These are phyloP conservation scores for Talaromyces sp. DNA, from an alignment of 2,329 filamentous ascomycete species.

Conservation along the genomic window DNA sequence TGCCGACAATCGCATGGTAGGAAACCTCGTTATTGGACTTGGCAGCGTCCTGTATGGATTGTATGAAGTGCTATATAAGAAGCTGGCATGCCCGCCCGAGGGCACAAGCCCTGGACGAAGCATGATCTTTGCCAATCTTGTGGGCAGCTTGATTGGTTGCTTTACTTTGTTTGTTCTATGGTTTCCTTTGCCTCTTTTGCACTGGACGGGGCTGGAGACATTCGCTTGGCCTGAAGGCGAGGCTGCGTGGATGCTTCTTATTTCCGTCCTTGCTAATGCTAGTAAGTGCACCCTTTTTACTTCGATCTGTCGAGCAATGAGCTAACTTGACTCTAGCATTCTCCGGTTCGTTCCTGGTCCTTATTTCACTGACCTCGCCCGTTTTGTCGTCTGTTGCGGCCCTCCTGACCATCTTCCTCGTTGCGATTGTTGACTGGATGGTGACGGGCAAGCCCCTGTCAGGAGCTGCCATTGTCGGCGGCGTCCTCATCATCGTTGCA, in stretches of 20 bases:
- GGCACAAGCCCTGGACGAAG: constrained; percentile 79
- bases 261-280: constrained; percentile 82
- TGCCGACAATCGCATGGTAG: constrained; percentile 65
- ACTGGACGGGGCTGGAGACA: constrained; percentile 69
- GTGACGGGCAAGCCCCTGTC: constrained; percentile 73
- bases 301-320: background rate
- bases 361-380: constrained; percentile 88
- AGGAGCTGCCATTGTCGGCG: constrained; percentile 72
- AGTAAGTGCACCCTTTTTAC: constrained; percentile 42
- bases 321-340: constrained; percentile 50
- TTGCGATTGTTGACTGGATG: constrained; percentile 85
- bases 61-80: constrained; percentile 97
- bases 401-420: constrained; percentile 92
- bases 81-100: constrained; percentile 85
- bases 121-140: constrained; percentile 91
- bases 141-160: constrained; percentile 77
- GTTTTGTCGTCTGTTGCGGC: constrained; percentile 90
- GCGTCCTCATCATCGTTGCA: constrained; percentile 77
- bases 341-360: constrained; percentile 83
- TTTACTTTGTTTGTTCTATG: constrained; percentile 87
- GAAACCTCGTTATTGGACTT: constrained; percentile 86
- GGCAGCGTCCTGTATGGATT: constrained; percentile 92
- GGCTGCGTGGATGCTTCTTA: constrained; percentile 71
- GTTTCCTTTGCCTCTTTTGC: constrained; percentile 83
- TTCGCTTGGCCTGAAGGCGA: constrained; percentile 77